A percentile compares a stretch with the other conserved stretches of the same genome.
phyloP scores from a whole-genome alignment of 257 asterid species.

The Schizonepeta tenuifolia region DNA sequence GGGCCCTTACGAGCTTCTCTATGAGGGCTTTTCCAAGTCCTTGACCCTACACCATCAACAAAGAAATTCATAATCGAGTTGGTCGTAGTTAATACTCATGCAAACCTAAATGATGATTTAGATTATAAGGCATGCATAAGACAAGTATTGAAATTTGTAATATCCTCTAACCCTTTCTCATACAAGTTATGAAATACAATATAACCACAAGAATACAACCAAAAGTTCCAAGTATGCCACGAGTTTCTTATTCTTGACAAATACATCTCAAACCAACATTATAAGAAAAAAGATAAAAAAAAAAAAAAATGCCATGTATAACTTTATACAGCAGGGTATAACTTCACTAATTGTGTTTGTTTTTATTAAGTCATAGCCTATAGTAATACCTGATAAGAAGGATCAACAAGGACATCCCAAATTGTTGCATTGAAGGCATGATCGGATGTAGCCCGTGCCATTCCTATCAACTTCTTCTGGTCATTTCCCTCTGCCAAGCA shows the following conservation, averaged over 20 bases:
- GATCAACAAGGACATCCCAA: constrained; percentile 99
- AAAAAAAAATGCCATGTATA: not conserved
- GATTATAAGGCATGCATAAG: not conserved
- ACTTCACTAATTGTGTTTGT: not conserved
- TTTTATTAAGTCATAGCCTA: constrained; percentile 9
- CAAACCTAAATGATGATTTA: constrained; percentile 12
- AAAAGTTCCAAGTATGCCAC: not conserved
- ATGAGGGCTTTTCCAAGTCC: constrained; percentile 92
- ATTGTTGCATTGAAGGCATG: constrained; percentile 99
- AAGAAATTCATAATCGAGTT: constrained; percentile 4
- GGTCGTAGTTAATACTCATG: constrained; percentile 7
- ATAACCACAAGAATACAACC: not conserved
- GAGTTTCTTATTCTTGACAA: constrained; percentile 7
- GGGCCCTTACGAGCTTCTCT: constrained; percentile 83
- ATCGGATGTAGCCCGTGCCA: constrained; percentile 99
- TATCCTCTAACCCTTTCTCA: not conserved
- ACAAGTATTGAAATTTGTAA: not conserved
- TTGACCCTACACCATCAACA: constrained; percentile 68
- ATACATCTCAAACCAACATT: not conserved
- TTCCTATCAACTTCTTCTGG: constrained; percentile 89
- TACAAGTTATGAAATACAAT: not conserved
- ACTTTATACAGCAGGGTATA: constrained; percentile 3
- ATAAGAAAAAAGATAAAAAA: not conserved
- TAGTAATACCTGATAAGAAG: constrained; percentile 80
- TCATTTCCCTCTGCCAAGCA: constrained; percentile 84